Evolutionary conservation across 345 rosid species (phyloP).

Genomic region (Citrus glauca): DNA sequence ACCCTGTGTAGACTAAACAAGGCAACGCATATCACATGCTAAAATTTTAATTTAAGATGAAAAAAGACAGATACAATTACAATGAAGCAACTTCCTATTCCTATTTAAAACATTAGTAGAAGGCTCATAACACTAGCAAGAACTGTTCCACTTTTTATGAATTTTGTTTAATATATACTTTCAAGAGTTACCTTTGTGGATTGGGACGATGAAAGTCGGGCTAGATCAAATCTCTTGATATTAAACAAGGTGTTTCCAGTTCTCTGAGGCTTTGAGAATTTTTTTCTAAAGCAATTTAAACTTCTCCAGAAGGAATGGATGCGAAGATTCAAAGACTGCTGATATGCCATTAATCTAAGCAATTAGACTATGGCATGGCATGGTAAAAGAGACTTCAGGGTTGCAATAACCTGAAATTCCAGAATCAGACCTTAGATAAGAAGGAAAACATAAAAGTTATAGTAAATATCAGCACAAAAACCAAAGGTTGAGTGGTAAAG

Average conservation of each 20-base stretch:
- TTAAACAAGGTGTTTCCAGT: not conserved
- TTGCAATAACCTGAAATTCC: constrained; percentile 6
- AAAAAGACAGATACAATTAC: not conserved
- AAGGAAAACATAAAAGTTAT: not conserved
- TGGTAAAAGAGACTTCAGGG: not conserved
- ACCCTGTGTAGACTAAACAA: not conserved
- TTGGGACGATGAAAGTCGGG: not conserved
- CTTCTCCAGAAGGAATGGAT: constrained; percentile 15
- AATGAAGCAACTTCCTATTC: not conserved
- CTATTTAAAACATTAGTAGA: not conserved
- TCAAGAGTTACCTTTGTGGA: constrained; percentile 16
- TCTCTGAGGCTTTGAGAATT: constrained; percentile 13
- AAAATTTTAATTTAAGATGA: not conserved
- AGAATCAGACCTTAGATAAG: not conserved
- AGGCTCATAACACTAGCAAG: not conserved
- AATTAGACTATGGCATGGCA: not conserved
- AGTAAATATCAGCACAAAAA: not conserved
- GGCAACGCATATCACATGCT: not conserved
- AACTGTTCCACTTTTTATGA: not conserved
- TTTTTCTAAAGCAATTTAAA: constrained; percentile 15
- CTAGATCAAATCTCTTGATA: not conserved
- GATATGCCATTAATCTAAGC: constrained; percentile 22
- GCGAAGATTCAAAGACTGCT: constrained; percentile 17
- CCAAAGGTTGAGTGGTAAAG: not conserved
- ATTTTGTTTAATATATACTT: not conserved